Evolutionary conservation across 768 basidiomycete species (phyloP).

Genomic region (Serendipita sp.): DNA sequence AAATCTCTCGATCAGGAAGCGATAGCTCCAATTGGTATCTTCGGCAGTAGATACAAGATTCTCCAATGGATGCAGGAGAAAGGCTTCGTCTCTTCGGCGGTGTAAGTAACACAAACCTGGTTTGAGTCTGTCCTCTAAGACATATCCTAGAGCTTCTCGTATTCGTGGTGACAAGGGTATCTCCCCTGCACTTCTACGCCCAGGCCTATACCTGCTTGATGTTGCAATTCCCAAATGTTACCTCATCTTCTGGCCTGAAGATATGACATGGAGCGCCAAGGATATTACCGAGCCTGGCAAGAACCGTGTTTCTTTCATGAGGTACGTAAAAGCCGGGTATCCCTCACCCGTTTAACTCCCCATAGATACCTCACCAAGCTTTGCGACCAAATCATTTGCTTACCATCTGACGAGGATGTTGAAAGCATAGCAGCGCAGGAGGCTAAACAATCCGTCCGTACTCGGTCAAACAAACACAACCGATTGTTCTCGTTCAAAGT

Average conservation of each 20-base stretch:
- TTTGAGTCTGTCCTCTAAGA: background rate
- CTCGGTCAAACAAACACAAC: no score
- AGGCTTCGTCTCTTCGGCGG: background rate
- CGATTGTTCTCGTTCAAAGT: no score
- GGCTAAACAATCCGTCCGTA: no score
- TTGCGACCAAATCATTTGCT: background rate
- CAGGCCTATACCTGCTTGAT: background rate
- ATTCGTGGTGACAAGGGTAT: background rate
- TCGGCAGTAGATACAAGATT: background rate
- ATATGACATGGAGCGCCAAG: background rate
- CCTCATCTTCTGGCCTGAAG: background rate
- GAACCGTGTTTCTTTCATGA: background rate
- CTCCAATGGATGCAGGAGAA: background rate
- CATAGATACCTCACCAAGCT: background rate
- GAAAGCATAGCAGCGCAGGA: background rate
- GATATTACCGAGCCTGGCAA: background rate
- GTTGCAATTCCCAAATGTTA: background rate
- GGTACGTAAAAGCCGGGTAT: background rate
- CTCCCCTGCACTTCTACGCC: background rate
- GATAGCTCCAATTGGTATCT: background rate
- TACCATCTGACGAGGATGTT: background rate
- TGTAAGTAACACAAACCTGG: background rate
- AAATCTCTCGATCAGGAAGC: background rate
- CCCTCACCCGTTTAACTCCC: background rate
- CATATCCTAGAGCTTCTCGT: background rate